These are phyloP conservation scores for Eimeria zaria DNA, from an alignment of 169 alveolate species.

Conservation along the genomic window DNA sequence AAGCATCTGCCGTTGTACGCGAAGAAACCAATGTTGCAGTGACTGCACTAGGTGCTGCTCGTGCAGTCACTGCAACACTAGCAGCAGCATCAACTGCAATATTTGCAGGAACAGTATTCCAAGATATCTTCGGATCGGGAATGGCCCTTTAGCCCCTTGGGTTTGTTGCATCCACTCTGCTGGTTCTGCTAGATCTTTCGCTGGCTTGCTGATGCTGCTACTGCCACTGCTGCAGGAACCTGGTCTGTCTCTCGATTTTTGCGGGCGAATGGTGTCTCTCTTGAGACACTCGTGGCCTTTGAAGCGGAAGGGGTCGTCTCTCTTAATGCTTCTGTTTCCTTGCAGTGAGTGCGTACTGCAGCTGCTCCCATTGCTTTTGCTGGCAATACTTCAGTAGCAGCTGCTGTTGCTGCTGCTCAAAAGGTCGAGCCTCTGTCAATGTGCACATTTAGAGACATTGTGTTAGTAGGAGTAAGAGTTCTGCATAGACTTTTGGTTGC, in stretches of 20 bases:
- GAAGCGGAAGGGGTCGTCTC: constrained; percentile 61
- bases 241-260: constrained; percentile 67
- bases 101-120: not conserved
- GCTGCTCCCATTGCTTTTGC: not conserved
- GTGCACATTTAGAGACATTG: not conserved
- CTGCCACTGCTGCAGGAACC: constrained; percentile 48
- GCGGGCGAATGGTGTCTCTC: constrained; percentile 59
- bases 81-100: not conserved
- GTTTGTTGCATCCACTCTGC: not conserved
- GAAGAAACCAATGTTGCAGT: not conserved
- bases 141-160: not conserved
- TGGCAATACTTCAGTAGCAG: too few relatives aligned
- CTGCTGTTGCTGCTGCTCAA: not conserved
- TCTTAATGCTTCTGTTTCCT: constrained; percentile 18
- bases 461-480: not conserved
- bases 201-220: not conserved
- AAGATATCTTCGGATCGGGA: not conserved
- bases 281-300: constrained; percentile 51
- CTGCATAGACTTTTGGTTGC: not conserved
- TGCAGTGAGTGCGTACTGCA: constrained; percentile 26
- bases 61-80: too few relatives aligned
- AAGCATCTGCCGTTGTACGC: not conserved
- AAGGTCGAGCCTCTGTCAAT: not conserved
- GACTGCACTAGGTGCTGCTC: too few relatives aligned
- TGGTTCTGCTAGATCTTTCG: not conserved